Base-by-base conservation (phyloP, 164 flowering plant species). In the Liriodendron chinense region DNA sequence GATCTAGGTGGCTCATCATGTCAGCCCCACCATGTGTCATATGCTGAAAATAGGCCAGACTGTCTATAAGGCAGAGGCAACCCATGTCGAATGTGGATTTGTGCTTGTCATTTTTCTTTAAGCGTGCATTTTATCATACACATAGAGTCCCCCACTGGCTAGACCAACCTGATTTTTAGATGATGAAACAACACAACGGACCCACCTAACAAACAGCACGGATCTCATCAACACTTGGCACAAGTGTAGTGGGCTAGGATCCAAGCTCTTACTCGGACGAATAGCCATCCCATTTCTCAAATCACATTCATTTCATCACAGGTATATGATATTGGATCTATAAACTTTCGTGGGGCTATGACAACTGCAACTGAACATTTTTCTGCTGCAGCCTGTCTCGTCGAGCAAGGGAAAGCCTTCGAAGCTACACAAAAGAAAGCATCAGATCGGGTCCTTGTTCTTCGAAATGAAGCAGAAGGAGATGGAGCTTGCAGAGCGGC, bases 341-440 rank as follows among this genome's bases (percentile, higher is more conserved):
- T 34, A 6, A 12, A 67, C n/a, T 13, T 34, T 67, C 2, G 6
- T 67, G 43, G 8, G 47, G 69, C 47, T 12, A 67, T 65, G n/a
- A 66, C 26, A 28, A n/a, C 10, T 21, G 5, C 24, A 24, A n/a
- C 26, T 64, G 28, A 67, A 25, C 14, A 43, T 8, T 3, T 67
- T 67, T 67, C 20, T 66, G 20, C 47, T 83, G 80, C 73, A 93
- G 99, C 92, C 97, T 75, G 90, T 81, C 74, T 72, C 79, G 20
- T 85, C 99, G 26, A 68, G 85, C 1, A 88, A 92, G 81, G 98
- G 94, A 71, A 95, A 93, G 78, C 97, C 96, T 56, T 66, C 98
- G 48, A 96, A 96, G 84, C 83, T 93, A 80, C 98, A 91, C 84
- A 93, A 93, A 84, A 90, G 99, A 86, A 96, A 94, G 87, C 99